Evolutionary conservation across 805 yeast species (phyloP).

Genomic region (Hanseniaspora vineae): DNA sequence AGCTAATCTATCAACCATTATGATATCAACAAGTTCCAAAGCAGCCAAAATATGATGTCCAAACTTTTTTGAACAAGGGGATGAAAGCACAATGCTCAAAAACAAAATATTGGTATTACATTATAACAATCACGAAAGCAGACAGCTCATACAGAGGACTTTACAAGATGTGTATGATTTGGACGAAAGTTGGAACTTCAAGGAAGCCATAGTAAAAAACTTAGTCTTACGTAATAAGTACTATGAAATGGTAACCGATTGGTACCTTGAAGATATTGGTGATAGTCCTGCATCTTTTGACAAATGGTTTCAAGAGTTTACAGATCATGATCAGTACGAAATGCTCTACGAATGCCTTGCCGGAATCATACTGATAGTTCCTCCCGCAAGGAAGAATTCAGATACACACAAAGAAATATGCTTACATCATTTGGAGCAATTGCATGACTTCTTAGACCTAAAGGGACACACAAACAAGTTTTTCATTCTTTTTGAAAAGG

Average conservation of each 20-base stretch:
- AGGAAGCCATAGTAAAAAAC: constrained; percentile 10
- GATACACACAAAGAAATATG: no score
- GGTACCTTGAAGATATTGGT: constrained; percentile 20
- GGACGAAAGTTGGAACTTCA: background rate
- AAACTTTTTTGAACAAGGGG: no score
- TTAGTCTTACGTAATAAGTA: constrained; percentile 21
- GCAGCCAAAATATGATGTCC: no score
- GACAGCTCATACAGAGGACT: background rate
- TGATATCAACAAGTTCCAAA: no score
- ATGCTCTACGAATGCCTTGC: constrained; percentile 33
- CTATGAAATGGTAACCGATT: constrained; percentile 17
- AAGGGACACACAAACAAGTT: background rate
- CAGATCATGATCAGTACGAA: constrained; percentile 19
- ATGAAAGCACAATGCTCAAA: background rate
- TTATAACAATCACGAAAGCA: background rate
- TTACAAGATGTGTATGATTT: constrained; percentile 1
- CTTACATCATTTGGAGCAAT: background rate
- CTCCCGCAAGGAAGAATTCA: no score
- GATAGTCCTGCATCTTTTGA: constrained; percentile 3
- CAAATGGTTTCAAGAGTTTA: constrained; percentile 30
- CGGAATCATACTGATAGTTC: constrained; percentile 31
- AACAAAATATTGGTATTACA: background rate
- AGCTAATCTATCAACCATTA: no score
- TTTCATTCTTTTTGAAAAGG: background rate
- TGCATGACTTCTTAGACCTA: background rate